These are phyloP conservation scores for Myxozyma sirexii DNA, from an alignment of 805 yeast genomes.

Conservation along the genomic window DNA sequence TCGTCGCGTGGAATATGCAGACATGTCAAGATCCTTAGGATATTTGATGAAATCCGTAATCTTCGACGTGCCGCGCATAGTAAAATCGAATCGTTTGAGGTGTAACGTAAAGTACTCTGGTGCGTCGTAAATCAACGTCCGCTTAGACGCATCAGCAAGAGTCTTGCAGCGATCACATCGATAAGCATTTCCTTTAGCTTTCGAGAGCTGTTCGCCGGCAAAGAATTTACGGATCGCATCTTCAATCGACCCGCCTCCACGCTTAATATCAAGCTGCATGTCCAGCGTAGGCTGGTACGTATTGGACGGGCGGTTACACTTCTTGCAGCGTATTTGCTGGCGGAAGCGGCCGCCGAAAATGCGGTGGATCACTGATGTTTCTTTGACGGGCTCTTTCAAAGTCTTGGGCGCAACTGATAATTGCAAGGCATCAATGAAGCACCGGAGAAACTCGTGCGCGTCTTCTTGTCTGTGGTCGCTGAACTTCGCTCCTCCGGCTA, in stretches of 20 bases:
- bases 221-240: slow-evolving; percentile 80
- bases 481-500: slow-evolving; percentile 26
- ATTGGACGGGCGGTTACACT: slow-evolving; percentile 77
- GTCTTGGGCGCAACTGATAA: slow-evolving; percentile 31
- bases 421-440: slow-evolving; percentile 35
- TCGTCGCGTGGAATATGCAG: slow-evolving; percentile 50
- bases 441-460: slow-evolving; percentile 83
- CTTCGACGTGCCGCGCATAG: slow-evolving; percentile 68
- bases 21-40: slow-evolving; percentile 73
- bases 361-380: slow-evolving; percentile 78
- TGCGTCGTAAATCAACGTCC: slow-evolving; percentile 70
- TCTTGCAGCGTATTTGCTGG: slow-evolving; percentile 81
- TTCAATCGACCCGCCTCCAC: slow-evolving; percentile 53
- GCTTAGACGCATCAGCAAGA: slow-evolving; percentile 75
- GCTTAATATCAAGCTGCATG: slow-evolving; percentile 75
- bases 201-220: slow-evolving; percentile 69
- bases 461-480: slow-evolving; percentile 68
- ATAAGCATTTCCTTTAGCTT: slow-evolving; percentile 73
- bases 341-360: slow-evolving; percentile 89
- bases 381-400: slow-evolving; percentile 32
- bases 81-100: slow-evolving; percentile 86
- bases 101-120: slow-evolving; percentile 90
- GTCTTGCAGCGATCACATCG: slow-evolving; percentile 83
- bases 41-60: slow-evolving; percentile 85
- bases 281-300: slow-evolving; percentile 95